Base-by-base conservation (phyloP, 2,329 filamentous ascomycete species). In the Orbilia blumenaviensis region DNA sequence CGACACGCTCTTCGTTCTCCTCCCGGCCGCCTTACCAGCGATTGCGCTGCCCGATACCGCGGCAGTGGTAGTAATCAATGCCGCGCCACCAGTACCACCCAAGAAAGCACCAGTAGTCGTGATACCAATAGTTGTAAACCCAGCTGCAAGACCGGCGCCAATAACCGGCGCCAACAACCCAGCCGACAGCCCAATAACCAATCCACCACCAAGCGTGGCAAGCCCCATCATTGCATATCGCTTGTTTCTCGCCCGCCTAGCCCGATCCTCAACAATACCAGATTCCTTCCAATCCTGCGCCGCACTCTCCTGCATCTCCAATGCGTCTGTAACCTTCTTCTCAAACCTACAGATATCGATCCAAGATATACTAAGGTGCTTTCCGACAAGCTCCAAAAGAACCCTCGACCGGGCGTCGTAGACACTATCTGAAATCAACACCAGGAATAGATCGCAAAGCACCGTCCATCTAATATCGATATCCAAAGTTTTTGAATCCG, bases 391-490 rank as follows among this genome's bases (percentile, higher is more conserved):
- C 83, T 98, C 94, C 4, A 99, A 85, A 27, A 99, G 85, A 42
- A 90, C 87, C 78, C 95, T 88, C 4, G 95, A 98, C 27, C 95
- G 90, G 12, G 94, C 86, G 82, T 99, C 95, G 82, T 99, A 99
- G 10, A 91, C 87, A 0, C 93, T 95, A 83, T 98, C 94, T n/a
- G 94, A 92, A 79, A 99, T 94, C n/a, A 99, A 87, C 3, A 97
- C 89, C 2, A 99, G 87, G 82, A 99, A 99, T 3, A 99, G 85
- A 83, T 99, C 95, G 82, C 95, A 99, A 1, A 99, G 88, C 0
- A 98, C 91, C 0, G 95, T 99, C 95, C 95, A 99, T 16, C 95
- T 89, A 64, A 99, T 87, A 82, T 99, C 95, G 72, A 99, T 96
- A 81, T 98, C 94, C 72, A 99, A 91, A 79, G 92, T 95, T 67